phyloP scores from a whole-genome alignment of 179 eudicot species.

The Silene noctiflora region DNA sequence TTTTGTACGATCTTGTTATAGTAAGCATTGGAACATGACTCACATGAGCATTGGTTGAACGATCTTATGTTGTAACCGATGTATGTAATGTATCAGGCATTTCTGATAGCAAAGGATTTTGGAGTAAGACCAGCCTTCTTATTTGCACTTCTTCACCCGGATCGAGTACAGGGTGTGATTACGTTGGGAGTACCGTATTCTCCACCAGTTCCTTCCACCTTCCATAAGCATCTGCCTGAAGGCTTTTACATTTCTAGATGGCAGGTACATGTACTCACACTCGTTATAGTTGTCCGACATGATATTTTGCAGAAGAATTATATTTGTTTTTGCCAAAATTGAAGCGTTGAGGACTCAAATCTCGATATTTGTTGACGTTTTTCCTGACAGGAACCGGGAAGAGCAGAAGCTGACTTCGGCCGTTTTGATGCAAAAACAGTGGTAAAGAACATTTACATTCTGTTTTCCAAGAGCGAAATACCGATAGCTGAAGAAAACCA shows the following conservation, averaged over 20 bases:
- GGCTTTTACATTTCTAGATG: slow-evolving; percentile 63
- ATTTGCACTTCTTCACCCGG: slow-evolving; percentile 49
- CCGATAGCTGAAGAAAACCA: slow-evolving; percentile 62
- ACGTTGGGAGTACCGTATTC: slow-evolving; percentile 53
- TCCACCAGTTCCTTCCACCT: slow-evolving; percentile 40
- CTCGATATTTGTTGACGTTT: background rate
- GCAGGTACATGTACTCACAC: slow-evolving; percentile 25
- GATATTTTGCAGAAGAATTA: too few relatives aligned
- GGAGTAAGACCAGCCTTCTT: slow-evolving; percentile 45
- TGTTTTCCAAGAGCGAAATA: slow-evolving; percentile 56
- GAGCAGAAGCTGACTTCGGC: slow-evolving; percentile 73
- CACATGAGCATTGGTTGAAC: background rate
- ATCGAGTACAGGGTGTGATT: slow-evolving; percentile 46
- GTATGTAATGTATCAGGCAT: slow-evolving; percentile 33
- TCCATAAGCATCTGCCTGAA: slow-evolving; percentile 41
- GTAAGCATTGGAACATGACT: too few relatives aligned
- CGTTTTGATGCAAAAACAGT: slow-evolving; percentile 64
- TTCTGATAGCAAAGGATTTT: slow-evolving; percentile 62
- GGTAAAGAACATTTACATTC: slow-evolving; percentile 52
- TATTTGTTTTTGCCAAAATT: too few relatives aligned
- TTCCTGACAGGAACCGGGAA: slow-evolving; percentile 47
- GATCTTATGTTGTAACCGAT: too few relatives aligned
- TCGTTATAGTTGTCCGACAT: too few relatives aligned
- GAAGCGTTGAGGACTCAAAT: too few relatives aligned
- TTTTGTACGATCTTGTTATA: too few relatives aligned